A percentile compares a stretch with the other conserved stretches of the same genome.
Evolutionary conservation across 805 yeast species (phyloP).

Genomic region (Monosporozyma aerobia): DNA sequence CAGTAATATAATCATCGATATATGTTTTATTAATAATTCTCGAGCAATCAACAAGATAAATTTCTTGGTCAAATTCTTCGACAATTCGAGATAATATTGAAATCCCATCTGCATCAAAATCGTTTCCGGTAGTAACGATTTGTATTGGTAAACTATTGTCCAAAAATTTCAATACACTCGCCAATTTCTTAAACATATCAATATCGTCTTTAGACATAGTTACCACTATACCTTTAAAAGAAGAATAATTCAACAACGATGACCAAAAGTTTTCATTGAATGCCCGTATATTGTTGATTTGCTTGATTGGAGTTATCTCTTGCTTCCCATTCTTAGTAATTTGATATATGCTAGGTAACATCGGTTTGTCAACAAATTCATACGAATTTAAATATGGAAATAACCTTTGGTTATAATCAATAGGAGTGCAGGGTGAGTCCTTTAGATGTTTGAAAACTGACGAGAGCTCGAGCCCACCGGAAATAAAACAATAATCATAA

Average conservation of each 20-base stretch:
- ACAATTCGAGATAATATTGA: conserved; percentile 8
- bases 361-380: neutral
- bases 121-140: conserved; percentile 20
- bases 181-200: conserved; percentile 14
- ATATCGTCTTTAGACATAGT: conserved; percentile 17
- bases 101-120: conserved; percentile 12
- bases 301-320: neutral
- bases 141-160: conserved; percentile 25
- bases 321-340: conserved; percentile 2
- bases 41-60: conserved; percentile 18
- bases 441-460: neutral
- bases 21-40: conserved; percentile 14
- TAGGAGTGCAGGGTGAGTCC: neutral
- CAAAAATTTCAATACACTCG: conserved; percentile 16
- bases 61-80: conserved; percentile 12
- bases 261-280: conserved; percentile 19
- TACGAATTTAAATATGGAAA: neutral
- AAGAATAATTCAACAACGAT: conserved; percentile 17
- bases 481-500: conserved; percentile 22
- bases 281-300: neutral
- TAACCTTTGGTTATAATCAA: conserved; percentile 6
- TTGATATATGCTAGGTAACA: neutral
- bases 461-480: conserved; percentile 3
- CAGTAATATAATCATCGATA: conserved; percentile 7
- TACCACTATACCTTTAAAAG: conserved; percentile 22